These are phyloP conservation scores for Parmelia sp. DNA, from an alignment of 495 filamentous ascomycete species.

Conservation along the genomic window DNA sequence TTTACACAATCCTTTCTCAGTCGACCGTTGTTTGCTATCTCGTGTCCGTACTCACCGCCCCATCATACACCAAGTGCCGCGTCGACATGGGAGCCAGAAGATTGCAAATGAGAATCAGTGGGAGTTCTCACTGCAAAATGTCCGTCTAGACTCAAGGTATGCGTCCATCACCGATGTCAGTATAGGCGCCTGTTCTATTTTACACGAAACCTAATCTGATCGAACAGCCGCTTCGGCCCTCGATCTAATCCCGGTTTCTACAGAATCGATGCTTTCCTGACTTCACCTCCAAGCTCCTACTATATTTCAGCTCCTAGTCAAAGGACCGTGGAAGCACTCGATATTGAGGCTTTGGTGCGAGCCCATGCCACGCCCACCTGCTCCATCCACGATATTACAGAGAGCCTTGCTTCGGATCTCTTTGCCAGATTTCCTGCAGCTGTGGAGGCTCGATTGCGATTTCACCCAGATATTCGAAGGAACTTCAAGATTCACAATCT, in stretches of 20 bases:
- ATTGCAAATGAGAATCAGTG: not conserved
- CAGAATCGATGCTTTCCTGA: not conserved
- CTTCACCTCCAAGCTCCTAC: not conserved
- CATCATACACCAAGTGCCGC: not conserved
- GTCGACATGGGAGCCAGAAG: not conserved
- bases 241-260: not conserved
- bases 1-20: not conserved
- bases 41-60: not conserved
- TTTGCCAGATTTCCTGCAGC: slow-evolving; percentile 3
- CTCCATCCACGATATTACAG: not conserved
- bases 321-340: not conserved
- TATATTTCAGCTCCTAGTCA: not conserved
- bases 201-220: not conserved
- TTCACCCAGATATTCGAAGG: not conserved
- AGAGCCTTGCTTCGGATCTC: not conserved
- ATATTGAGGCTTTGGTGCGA: not conserved
- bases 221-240: not conserved
- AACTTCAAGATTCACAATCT: not conserved
- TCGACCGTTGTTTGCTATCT: not conserved
- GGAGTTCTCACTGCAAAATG: not conserved
- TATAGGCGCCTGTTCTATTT: not conserved
- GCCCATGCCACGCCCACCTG: not conserved
- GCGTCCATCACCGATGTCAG: not conserved
- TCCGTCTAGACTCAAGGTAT: not conserved
- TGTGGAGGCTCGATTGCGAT: not conserved